These are phyloP conservation scores for Candida freyschussii DNA, from an alignment of 1,139 yeast genomes.

Conservation along the genomic window DNA sequence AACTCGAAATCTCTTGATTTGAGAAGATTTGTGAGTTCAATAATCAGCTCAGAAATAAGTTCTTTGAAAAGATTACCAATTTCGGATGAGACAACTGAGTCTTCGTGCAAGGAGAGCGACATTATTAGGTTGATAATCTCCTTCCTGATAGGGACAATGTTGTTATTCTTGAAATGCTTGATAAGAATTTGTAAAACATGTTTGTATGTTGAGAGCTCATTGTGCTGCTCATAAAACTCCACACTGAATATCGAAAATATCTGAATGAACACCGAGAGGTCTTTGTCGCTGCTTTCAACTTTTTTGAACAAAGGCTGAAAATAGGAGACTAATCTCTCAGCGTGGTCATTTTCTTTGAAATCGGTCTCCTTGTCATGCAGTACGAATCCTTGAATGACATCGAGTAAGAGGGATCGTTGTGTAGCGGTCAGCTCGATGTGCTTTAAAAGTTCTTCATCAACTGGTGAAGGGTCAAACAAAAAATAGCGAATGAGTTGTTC, in stretches of 20 bases:
- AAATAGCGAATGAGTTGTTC: conserved; percentile 38
- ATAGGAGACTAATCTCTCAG: conserved; percentile 10
- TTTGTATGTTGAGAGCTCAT: conserved; percentile 12
- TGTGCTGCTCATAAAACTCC: conserved; percentile 14
- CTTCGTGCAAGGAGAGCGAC: conserved; percentile 10
- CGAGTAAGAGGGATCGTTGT: conserved; percentile 23
- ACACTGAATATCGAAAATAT: conserved; percentile 14
- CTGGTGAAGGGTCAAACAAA: conserved; percentile 39
- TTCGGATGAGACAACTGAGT: conserved; percentile 18
- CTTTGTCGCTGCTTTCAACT: conserved; percentile 10
- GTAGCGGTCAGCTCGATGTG: conserved; percentile 24
- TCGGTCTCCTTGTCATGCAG: too few species aligned
- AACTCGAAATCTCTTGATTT: conserved; percentile 10
- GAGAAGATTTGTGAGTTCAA: conserved; percentile 18
- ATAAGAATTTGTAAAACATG: conserved; percentile 8
- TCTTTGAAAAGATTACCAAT: conserved; percentile 19
- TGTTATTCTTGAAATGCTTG: conserved; percentile 20
- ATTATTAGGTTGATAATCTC: conserved; percentile 20
- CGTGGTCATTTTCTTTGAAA: conserved; percentile 9
- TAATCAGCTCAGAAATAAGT: conserved; percentile 18
- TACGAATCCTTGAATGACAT: conserved; percentile 29
- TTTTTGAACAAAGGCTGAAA: conserved; percentile 14
- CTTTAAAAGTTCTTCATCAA: conserved; percentile 19
- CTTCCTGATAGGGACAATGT: conserved; percentile 8
- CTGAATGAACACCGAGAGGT: conserved; percentile 16